Conservation (phyloP, 228 moss, liverwort and hornwort species). For the Sphagnum fallax region DNA sequence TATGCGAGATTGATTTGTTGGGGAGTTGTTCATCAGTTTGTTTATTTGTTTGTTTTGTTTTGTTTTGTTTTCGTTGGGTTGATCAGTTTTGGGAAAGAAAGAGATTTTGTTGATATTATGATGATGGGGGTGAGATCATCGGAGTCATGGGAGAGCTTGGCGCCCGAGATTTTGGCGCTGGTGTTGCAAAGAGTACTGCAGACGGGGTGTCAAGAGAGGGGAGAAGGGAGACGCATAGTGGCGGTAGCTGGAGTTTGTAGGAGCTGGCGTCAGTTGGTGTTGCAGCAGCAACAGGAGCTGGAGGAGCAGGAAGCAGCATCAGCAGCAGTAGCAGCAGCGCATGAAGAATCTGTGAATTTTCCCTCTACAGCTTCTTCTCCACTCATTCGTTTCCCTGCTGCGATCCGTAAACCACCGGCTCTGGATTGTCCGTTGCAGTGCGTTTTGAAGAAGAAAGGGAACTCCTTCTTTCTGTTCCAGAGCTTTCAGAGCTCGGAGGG, state of each 20-base stretch:
- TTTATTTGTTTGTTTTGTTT: no score
- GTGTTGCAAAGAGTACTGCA: slow-evolving; percentile 48
- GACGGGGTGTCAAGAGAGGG: slow-evolving; percentile 25
- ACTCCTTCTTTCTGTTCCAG: slow-evolving; percentile 42
- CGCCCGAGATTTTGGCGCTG: slow-evolving; percentile 37
- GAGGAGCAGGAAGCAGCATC: slow-evolving; percentile 46
- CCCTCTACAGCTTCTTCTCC: slow-evolving; percentile 4
- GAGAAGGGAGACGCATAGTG: slow-evolving; percentile 62
- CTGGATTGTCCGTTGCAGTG: slow-evolving; percentile 35
- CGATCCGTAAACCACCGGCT: slow-evolving; percentile 24
- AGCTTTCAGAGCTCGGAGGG: slow-evolving; percentile 34
- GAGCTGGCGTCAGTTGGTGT: slow-evolving; percentile 43
- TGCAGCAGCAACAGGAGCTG: slow-evolving; percentile 8
- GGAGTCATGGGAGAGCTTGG: slow-evolving; percentile 37
- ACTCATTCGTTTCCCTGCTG: slow-evolving; percentile 42
- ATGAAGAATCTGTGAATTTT: slow-evolving; percentile 4
- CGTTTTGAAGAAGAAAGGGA: slow-evolving; percentile 46
- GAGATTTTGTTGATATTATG: not conserved
- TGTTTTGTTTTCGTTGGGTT: not conserved
- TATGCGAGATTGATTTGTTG: no score
- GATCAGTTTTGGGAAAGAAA: not conserved
- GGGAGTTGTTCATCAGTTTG: no score
- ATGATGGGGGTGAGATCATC: slow-evolving; percentile 15
- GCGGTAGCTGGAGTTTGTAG: slow-evolving; percentile 69
- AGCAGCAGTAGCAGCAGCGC: slow-evolving; percentile 14